phyloP scores from a whole-genome alignment of 179 eudicot species.

The Actinidia polygama region DNA sequence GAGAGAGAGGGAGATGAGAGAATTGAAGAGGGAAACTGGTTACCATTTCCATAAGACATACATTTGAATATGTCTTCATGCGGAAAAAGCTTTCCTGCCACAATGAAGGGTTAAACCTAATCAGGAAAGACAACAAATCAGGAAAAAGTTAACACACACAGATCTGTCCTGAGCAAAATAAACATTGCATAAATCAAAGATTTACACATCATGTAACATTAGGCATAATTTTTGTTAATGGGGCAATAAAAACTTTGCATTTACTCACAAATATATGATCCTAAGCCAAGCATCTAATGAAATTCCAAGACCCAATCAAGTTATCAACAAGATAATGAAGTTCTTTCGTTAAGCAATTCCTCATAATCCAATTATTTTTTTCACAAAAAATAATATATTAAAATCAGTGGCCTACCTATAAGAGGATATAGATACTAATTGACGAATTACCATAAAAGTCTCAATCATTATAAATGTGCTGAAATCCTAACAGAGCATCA shows the following conservation, averaged over 20 bases:
- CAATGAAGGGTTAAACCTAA: background rate
- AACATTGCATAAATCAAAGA: background rate
- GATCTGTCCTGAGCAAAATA: background rate
- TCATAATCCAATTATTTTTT: background rate
- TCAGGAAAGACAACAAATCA: background rate
- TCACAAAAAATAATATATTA: background rate
- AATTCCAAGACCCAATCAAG: background rate
- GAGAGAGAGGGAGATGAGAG: background rate
- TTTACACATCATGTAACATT: background rate
- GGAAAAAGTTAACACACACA: background rate
- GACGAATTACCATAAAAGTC: background rate
- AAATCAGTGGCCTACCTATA: background rate
- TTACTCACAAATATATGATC: background rate
- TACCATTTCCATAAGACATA: conserved; percentile 96
- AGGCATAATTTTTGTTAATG: background rate
- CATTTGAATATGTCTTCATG: conserved; percentile 81
- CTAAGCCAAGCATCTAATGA: background rate
- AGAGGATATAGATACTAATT: background rate
- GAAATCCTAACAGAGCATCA: background rate
- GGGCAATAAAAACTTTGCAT: background rate
- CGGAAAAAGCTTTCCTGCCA: conserved; percentile 85
- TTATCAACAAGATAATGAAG: background rate
- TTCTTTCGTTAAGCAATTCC: background rate
- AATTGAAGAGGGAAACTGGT: conserved; percentile 9
- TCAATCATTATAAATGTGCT: background rate